Evolutionary conservation across 768 basidiomycete genomes (phyloP).

Genomic region (Cyclocybe cylindracea): DNA sequence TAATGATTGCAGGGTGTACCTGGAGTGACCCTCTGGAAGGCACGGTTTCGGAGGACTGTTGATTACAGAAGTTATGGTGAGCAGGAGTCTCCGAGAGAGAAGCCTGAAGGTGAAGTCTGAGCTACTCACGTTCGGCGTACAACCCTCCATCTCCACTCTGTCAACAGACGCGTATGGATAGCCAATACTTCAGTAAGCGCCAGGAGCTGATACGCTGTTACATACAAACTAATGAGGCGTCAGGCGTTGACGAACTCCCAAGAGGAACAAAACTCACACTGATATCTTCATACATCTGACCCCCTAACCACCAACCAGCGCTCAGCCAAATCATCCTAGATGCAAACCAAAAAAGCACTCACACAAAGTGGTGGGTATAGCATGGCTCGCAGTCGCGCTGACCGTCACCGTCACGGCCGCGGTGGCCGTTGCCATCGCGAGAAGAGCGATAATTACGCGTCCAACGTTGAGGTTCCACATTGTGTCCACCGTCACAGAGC

Average conservation of each 20-base stretch:
- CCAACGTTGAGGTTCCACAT: background rate
- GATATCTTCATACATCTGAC: conserved; percentile 16
- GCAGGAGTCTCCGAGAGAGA: background rate
- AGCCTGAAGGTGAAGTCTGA: background rate
- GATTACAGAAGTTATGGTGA: too few relatives aligned
- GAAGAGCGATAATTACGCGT: background rate
- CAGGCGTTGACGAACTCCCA: background rate
- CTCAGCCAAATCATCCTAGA: background rate
- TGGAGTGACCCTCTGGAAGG: conserved; percentile 17
- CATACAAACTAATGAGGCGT: too few relatives aligned
- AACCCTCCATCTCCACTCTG: conserved; percentile 15
- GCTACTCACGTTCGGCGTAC: conserved; percentile 10
- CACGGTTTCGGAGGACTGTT: conserved; percentile 18
- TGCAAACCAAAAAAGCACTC: background rate
- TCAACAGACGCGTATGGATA: background rate
- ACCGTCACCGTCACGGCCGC: conserved; percentile 10
- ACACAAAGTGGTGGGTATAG: conserved; percentile 12
- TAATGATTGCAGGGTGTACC: background rate
- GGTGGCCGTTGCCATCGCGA: background rate
- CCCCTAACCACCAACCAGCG: background rate
- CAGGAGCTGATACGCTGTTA: too few relatives aligned
- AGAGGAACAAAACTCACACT: conserved; percentile 2
- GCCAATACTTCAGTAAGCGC: background rate
- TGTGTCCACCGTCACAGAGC: too few relatives aligned
- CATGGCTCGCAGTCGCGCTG: conserved; percentile 14